Percentiles rank a stretch among this genome's conserved stretches.
Conservation (phyloP, 306 rosid species). For the Dicorynia guianensis region DNA sequence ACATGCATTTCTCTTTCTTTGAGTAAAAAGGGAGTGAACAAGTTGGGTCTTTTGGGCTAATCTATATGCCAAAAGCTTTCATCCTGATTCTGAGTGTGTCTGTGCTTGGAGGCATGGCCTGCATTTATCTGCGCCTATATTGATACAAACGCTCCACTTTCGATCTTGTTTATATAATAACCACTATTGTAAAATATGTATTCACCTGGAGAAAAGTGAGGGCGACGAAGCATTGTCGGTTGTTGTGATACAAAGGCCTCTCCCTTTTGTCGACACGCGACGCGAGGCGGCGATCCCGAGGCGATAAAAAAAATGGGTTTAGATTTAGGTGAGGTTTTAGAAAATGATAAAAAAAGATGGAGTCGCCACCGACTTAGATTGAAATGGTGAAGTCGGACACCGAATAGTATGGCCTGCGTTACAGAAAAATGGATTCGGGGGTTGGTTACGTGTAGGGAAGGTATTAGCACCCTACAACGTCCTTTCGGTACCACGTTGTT, state of each 20-base stretch:
- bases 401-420: too few relatives aligned
- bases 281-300: too few relatives aligned
- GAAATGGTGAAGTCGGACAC: too few relatives aligned
- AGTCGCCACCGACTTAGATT: too few relatives aligned
- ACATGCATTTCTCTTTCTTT: conserved; percentile 21
- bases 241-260: not conserved
- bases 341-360: too few relatives aligned
- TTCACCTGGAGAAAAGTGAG: not conserved
- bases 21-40: conserved; percentile 41
- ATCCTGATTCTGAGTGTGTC: conserved; percentile 24
- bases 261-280: too few relatives aligned
- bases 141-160: conserved; percentile 6
- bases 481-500: too few relatives aligned
- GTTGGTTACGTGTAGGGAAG: too few relatives aligned
- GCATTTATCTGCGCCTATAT: conserved; percentile 35
- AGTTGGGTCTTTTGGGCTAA: conserved; percentile 39
- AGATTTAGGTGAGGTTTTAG: too few relatives aligned
- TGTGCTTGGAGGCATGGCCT: conserved; percentile 40
- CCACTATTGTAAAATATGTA: not conserved
- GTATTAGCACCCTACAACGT: too few relatives aligned
- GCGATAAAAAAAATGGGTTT: too few relatives aligned
- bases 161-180: not conserved
- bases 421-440: too few relatives aligned
- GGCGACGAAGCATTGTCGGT: not conserved
- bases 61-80: conserved; percentile 22